phyloP scores from a whole-genome alignment of 78 protist species.

The Guillardia theta region DNA sequence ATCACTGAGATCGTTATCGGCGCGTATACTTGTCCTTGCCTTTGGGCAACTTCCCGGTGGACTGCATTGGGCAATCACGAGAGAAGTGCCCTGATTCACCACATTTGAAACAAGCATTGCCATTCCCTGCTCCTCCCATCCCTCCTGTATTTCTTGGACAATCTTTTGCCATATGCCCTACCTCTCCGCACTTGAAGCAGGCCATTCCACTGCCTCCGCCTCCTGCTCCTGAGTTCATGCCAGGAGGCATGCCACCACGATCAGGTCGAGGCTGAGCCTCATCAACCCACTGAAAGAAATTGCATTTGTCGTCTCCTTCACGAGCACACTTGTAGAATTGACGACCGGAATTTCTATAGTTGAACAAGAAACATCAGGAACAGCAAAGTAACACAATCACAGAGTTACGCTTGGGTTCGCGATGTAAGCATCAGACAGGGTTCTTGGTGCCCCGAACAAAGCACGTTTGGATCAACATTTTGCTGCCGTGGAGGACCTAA shows the following conservation, averaged over 20 bases:
- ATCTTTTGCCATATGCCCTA: constrained; percentile 1
- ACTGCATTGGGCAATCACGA: constrained; percentile 35
- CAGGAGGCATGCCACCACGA: not conserved
- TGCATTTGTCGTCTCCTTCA: not conserved
- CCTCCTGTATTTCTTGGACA: not conserved
- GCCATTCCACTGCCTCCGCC: not conserved
- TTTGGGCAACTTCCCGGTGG: no score
- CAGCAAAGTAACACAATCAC: not conserved
- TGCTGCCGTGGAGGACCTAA: not conserved
- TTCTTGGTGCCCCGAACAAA: not conserved
- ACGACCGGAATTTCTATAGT: not conserved
- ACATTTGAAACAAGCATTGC: constrained; percentile 52
- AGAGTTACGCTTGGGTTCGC: no score
- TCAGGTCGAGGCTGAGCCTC: not conserved
- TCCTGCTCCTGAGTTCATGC: not conserved
- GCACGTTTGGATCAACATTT: not conserved
- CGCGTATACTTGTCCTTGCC: no score
- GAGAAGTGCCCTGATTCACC: constrained; percentile 51
- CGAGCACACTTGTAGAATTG: not conserved
- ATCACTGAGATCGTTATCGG: no score
- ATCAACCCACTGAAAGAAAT: not conserved
- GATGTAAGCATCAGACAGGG: not conserved
- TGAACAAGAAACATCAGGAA: not conserved
- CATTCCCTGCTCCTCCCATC: not conserved
- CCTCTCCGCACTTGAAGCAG: constrained; percentile 59